phyloP scores from a whole-genome alignment of 2,329 filamentous ascomycete species.

The Akanthomyces dipterigenus region DNA sequence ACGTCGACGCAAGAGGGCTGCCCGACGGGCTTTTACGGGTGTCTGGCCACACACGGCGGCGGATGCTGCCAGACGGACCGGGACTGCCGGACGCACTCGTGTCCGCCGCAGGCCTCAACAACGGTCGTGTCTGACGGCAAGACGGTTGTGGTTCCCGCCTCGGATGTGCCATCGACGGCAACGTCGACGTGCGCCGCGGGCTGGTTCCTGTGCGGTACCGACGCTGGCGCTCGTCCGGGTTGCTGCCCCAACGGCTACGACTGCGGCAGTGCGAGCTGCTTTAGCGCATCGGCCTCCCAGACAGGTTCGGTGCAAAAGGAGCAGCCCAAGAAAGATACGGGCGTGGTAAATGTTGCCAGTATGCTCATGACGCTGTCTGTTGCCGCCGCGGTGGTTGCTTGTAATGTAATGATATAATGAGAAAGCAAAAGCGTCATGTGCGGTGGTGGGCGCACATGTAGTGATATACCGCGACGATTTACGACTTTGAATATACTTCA shows the following conservation, averaged over 20 bases:
- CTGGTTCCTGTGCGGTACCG: conserved; percentile 65
- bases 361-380: not conserved
- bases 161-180: conserved; percentile 35
- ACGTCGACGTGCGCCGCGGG: conserved; percentile 61
- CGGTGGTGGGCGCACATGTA: not conserved
- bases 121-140: conserved; percentile 61
- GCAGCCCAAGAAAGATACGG: conserved; percentile 1
- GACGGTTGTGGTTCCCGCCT: conserved; percentile 62
- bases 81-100: conserved; percentile 75
- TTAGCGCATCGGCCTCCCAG: conserved; percentile 42
- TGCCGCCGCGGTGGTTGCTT: not conserved
- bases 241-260: conserved; percentile 76
- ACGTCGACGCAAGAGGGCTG: conserved; percentile 43
- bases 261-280: conserved; percentile 69
- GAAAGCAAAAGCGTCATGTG: not conserved
- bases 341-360: not conserved
- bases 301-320: conserved; percentile 53
- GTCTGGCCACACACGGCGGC: conserved; percentile 74
- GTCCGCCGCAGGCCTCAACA: conserved; percentile 53
- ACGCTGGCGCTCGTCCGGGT: conserved; percentile 58
- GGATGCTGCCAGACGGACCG: conserved; percentile 82
- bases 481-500: not conserved
- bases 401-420: not conserved
- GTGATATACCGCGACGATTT: not conserved
- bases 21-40: conserved; percentile 88